Conservation (phyloP, 192 early-diverging fungal species). For the Umbelopsis sp. region DNA sequence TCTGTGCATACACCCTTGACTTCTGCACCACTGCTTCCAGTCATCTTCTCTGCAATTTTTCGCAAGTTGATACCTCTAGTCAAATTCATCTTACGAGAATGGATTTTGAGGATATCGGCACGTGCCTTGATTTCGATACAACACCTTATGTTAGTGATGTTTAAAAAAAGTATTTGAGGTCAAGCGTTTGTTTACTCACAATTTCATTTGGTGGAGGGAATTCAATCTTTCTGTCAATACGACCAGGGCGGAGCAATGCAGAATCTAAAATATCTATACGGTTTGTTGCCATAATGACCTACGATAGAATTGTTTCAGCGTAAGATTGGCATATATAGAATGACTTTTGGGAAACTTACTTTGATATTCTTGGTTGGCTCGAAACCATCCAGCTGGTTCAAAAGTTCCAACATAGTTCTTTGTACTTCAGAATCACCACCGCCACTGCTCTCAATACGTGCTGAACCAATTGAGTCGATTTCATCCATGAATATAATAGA, state of each 20-base stretch:
- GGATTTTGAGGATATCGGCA: slow-evolving; percentile 88
- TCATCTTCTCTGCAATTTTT: slow-evolving; percentile 88
- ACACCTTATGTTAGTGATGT: neutral
- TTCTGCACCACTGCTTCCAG: slow-evolving; percentile 84
- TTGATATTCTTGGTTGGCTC: slow-evolving; percentile 93
- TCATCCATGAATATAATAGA: slow-evolving; percentile 95
- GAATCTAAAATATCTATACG: slow-evolving; percentile 91
- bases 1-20: slow-evolving; percentile 90
- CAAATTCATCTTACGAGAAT: slow-evolving; percentile 91
- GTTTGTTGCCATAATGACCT: slow-evolving; percentile 88
- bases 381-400: slow-evolving; percentile 90
- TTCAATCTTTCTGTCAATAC: slow-evolving; percentile 92
- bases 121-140: slow-evolving; percentile 53
- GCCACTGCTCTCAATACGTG: slow-evolving; percentile 76
- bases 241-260: slow-evolving; percentile 84
- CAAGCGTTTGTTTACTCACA: slow-evolving; percentile 32
- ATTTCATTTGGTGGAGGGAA: slow-evolving; percentile 87
- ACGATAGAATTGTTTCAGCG: neutral
- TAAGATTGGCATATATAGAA: neutral
- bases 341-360: slow-evolving; percentile 36
- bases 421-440: slow-evolving; percentile 90
- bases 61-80: slow-evolving; percentile 89
- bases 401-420: slow-evolving; percentile 87
- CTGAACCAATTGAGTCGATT: slow-evolving; percentile 89
- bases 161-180: neutral